phyloP scores from a whole-genome alignment of 805 yeast species.

The Candida nemodendra region DNA sequence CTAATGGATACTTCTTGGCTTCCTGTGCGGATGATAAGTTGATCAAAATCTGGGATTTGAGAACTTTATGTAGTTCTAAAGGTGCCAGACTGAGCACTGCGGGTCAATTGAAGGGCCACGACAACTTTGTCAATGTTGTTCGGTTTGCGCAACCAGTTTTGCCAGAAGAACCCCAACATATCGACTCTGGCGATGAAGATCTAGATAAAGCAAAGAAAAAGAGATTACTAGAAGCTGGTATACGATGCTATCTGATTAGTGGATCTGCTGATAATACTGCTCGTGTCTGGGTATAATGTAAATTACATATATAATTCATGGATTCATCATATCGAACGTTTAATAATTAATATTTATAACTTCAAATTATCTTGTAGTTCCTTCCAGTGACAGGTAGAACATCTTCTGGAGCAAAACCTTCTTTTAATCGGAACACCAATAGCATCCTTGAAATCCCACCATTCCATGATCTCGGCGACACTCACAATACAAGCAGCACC shows the following conservation, averaged over 20 bases:
- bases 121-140: constrained; percentile 71
- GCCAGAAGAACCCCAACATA: constrained; percentile 11
- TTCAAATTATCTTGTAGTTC: constrained; percentile 8
- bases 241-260: constrained; percentile 63
- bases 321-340: constrained; percentile 1
- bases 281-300: constrained; percentile 46
- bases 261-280: constrained; percentile 61
- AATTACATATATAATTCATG: not conserved
- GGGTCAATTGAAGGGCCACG: constrained; percentile 54
- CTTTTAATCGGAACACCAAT: constrained; percentile 50
- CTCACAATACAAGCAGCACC: constrained; percentile 49
- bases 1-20: constrained; percentile 66
- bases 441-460: constrained; percentile 64
- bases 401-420: constrained; percentile 54
- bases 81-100: constrained; percentile 31
- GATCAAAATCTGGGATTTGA: constrained; percentile 76
- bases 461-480: constrained; percentile 57
- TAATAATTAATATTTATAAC: too few species aligned
- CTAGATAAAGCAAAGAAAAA: constrained; percentile 29
- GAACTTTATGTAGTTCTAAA: constrained; percentile 18
- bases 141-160: constrained; percentile 51
- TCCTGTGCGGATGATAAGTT: constrained; percentile 80
- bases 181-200: constrained; percentile 18
- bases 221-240: constrained; percentile 39
- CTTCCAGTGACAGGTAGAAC: constrained; percentile 37